Conservation (phyloP, 768 basidiomycete species). For the Mycena maculata region DNA sequence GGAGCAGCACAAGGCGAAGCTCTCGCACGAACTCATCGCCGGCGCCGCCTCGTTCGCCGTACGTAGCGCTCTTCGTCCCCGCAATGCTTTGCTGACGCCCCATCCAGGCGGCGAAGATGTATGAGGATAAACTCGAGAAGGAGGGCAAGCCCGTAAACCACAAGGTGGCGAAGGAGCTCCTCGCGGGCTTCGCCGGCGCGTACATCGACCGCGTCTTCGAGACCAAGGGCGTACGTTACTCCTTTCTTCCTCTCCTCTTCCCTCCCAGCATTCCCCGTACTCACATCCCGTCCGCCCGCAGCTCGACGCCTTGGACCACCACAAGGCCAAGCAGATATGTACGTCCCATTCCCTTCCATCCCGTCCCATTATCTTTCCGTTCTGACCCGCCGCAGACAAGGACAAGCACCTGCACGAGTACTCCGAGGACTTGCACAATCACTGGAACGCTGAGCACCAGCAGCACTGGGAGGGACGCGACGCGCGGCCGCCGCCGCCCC, state of each 20-base stretch:
- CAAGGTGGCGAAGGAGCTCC: constrained; percentile 64
- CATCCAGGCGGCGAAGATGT: constrained; percentile 69
- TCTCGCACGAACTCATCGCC: constrained; percentile 75
- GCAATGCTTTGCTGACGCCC: neutral
- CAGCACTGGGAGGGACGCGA: no score
- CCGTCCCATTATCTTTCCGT: no score
- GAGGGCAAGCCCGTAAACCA: constrained; percentile 66
- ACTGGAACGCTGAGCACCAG: no score
- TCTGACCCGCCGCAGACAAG: no score
- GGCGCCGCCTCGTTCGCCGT: constrained; percentile 76
- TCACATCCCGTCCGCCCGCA: no score
- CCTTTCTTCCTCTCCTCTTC: constrained; percentile 1
- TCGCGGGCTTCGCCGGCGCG: constrained; percentile 65
- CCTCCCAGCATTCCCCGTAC: no score
- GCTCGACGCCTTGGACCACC: no score
- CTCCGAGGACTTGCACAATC: no score
- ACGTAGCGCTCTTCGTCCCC: neutral
- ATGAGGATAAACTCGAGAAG: constrained; percentile 60
- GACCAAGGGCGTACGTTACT: constrained; percentile 18
- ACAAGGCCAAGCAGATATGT: no score
- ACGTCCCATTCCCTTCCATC: no score
- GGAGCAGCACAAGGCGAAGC: constrained; percentile 66
- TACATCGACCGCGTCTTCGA: constrained; percentile 48
- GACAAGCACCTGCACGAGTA: no score
- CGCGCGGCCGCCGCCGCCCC: no score